Conservation (phyloP, 2,329 filamentous ascomycete species). For the Sporothrix euskadiensis region DNA sequence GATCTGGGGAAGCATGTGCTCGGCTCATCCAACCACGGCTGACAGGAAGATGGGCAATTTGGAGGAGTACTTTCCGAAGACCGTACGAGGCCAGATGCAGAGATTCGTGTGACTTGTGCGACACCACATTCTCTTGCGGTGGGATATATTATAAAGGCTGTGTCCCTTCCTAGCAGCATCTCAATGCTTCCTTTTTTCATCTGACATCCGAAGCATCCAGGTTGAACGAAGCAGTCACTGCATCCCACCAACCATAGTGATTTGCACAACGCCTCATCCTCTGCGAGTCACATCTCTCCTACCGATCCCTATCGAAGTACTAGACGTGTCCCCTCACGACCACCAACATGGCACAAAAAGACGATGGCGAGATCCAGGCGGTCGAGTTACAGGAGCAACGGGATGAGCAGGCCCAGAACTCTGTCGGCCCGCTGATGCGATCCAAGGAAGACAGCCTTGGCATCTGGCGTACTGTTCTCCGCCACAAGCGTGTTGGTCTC, state of each 20-base stretch:
- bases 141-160: background rate
- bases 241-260: background rate
- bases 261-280: background rate
- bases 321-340: background rate
- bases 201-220: background rate
- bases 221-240: background rate
- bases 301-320: background rate
- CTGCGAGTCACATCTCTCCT: background rate
- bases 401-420: background rate
- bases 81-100: background rate
- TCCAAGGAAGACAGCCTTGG: constrained; percentile 42
- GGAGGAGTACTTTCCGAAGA: background rate
- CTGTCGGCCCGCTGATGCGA: constrained; percentile 38
- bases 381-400: constrained; percentile 21
- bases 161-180: background rate
- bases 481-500: constrained; percentile 41
- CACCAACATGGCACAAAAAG: constrained; percentile 3
- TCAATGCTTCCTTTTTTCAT: background rate
- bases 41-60: background rate
- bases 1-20: constrained; percentile 14
- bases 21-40: background rate
- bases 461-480: constrained; percentile 42
- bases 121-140: background rate
- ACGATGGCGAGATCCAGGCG: constrained; percentile 10
- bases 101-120: background rate